phyloP scores from a whole-genome alignment of 257 asterid species.

The Solanum tarijense region DNA sequence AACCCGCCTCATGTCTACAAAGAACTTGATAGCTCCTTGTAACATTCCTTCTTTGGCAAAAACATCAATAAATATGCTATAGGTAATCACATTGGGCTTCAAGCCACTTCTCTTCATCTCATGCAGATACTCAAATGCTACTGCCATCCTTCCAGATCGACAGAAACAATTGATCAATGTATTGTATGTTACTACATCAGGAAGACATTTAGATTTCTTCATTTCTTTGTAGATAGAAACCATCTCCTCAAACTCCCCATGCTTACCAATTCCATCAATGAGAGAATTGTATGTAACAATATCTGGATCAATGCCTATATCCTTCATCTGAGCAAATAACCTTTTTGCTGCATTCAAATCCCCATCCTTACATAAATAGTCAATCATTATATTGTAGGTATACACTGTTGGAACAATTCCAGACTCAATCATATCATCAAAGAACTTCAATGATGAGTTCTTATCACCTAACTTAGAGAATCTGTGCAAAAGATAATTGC shows the following conservation, averaged over 20 bases:
- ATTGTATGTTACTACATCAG: slow-evolving; percentile 72
- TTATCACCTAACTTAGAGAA: slow-evolving; percentile 35
- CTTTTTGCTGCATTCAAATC: slow-evolving; percentile 48
- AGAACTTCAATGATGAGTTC: slow-evolving; percentile 37
- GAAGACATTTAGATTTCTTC: slow-evolving; percentile 54
- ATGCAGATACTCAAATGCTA: slow-evolving; percentile 51
- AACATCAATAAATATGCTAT: slow-evolving; percentile 82
- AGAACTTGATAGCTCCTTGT: slow-evolving; percentile 68
- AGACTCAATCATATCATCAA: slow-evolving; percentile 50
- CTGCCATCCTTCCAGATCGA: slow-evolving; percentile 49
- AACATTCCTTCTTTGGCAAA: slow-evolving; percentile 86
- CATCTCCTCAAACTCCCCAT: slow-evolving; percentile 49
- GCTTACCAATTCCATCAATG: slow-evolving; percentile 66
- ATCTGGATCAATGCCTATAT: slow-evolving; percentile 50
- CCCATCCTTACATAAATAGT: slow-evolving; percentile 60
- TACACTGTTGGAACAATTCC: slow-evolving; percentile 52
- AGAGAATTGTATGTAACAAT: slow-evolving; percentile 77
- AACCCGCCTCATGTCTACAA: slow-evolving; percentile 76
- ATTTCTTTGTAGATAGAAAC: slow-evolving; percentile 59
- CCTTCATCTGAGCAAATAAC: slow-evolving; percentile 60
- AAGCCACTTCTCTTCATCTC: slow-evolving; percentile 66
- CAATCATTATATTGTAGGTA: slow-evolving; percentile 76
- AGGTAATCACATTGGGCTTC: slow-evolving; percentile 75
- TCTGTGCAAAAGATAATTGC: slow-evolving; percentile 66
- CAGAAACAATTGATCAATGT: slow-evolving; percentile 84